A percentile compares a stretch with the other conserved stretches of the same genome.
These are phyloP conservation scores for Cryptococcus amylolentus DNA, from an alignment of 1,284 basidiomycete species.

Conservation along the genomic window DNA sequence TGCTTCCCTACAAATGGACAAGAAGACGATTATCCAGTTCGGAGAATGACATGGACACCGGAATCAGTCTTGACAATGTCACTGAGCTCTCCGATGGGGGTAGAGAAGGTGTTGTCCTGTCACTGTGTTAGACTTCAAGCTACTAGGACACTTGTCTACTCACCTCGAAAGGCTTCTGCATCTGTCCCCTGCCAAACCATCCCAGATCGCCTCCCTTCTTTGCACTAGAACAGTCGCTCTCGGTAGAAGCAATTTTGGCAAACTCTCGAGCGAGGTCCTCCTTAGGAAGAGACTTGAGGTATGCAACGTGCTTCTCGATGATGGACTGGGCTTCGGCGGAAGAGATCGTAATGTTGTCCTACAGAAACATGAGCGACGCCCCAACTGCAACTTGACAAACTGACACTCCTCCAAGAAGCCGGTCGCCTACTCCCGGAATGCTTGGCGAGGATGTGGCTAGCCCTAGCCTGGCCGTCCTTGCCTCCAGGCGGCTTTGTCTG, in stretches of 20 bases:
- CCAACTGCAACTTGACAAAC: conserved; percentile 32
- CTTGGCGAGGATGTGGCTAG: conserved; percentile 93
- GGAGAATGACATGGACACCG: conserved; percentile 91
- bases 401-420: conserved; percentile 85
- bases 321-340: conserved; percentile 82
- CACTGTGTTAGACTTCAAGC: neutral
- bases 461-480: conserved; percentile 63
- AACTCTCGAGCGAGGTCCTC: conserved; percentile 62
- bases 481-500: conserved; percentile 8
- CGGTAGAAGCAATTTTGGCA: conserved; percentile 63
- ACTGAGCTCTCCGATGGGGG: conserved; percentile 80
- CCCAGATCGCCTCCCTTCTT: conserved; percentile 78
- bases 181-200: conserved; percentile 78
- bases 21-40: conserved; percentile 63
- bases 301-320: conserved; percentile 58
- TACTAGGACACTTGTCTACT: conserved; percentile 1
- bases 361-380: conserved; percentile 1
- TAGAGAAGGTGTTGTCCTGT: conserved; percentile 71
- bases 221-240: conserved; percentile 88
- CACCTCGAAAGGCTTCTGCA: conserved; percentile 94
- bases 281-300: conserved; percentile 36
- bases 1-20: neutral
- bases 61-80: conserved; percentile 86
- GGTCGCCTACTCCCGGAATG: conserved; percentile 82
- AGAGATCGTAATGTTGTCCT: conserved; percentile 81